Percentiles rank a stretch among this genome's conserved stretches.
Evolutionary conservation across 805 yeast genomes (phyloP).

Genomic region (Isabelozyma pseudorhagii): DNA sequence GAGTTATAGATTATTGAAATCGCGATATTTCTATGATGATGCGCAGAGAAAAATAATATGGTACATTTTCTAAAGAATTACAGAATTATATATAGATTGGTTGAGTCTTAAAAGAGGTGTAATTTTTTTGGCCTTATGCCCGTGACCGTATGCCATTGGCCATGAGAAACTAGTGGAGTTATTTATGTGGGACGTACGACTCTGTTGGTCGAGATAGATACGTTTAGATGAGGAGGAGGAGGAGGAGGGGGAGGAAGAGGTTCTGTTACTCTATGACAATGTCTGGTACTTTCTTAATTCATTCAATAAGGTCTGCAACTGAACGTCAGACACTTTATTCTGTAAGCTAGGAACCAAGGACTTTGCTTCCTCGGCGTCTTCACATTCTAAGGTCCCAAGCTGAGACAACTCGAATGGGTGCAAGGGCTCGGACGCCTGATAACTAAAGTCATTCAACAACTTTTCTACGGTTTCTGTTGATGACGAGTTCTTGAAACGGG

Average conservation of each 20-base stretch:
- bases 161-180: too few relatives aligned
- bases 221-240: too few relatives aligned
- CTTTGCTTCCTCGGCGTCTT: conserved; percentile 95
- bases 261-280: conserved; percentile 19
- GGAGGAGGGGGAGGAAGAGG: too few relatives aligned
- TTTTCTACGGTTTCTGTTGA: conserved; percentile 93
- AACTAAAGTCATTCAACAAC: conserved; percentile 67
- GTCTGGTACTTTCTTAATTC: conserved; percentile 67
- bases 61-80: neutral
- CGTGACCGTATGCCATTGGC: too few relatives aligned
- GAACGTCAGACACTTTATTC: conserved; percentile 79
- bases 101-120: too few relatives aligned
- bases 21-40: neutral
- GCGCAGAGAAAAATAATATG: neutral
- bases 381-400: conserved; percentile 85
- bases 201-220: neutral
- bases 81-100: neutral
- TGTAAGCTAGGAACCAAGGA: conserved; percentile 86
- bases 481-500: conserved; percentile 88
- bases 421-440: conserved; percentile 46
- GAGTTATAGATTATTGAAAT: neutral
- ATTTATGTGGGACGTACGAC: too few relatives aligned
- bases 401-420: conserved; percentile 98
- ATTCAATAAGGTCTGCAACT: conserved; percentile 80
- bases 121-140: too few relatives aligned